Evolutionary conservation across 2,329 filamentous ascomycete species (phyloP).

Genomic region (Trematosphaeria pertusa): DNA sequence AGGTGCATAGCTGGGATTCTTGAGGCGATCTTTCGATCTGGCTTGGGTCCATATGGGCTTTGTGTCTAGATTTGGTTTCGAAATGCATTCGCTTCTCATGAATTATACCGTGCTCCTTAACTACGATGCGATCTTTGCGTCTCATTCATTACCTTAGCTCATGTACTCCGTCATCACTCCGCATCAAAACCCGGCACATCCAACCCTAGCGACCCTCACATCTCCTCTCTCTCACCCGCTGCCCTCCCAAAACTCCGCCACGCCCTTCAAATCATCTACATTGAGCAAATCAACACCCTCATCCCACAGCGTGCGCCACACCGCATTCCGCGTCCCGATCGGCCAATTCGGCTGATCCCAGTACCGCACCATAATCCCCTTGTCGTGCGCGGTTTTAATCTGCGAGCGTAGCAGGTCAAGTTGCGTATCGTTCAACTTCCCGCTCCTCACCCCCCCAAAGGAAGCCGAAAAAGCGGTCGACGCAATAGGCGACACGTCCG

Average conservation of each 20-base stretch:
- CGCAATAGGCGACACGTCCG: conserved; percentile 60
- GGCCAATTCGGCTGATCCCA: conserved; percentile 67
- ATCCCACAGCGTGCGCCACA: conserved; percentile 63
- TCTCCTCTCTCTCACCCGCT: conserved; percentile 24
- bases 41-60: too few species aligned
- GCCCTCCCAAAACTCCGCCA: conserved; percentile 51
- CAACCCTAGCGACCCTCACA: too few species aligned
- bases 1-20: too few species aligned
- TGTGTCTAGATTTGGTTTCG: too few species aligned
- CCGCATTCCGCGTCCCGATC: conserved; percentile 57
- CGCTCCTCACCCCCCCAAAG: conserved; percentile 48
- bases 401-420: conserved; percentile 59
- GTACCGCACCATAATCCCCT: conserved; percentile 66
- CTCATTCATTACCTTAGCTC: too few species aligned
- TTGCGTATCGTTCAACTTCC: conserved; percentile 56
- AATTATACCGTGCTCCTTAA: too few species aligned
- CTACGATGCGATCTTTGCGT: too few species aligned
- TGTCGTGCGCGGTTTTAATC: conserved; percentile 60
- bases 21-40: too few species aligned
- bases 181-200: too few species aligned
- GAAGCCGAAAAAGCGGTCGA: conserved; percentile 57
- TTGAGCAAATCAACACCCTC: conserved; percentile 69
- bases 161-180: too few species aligned
- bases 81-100: too few species aligned
- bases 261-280: conserved; percentile 66